Conservation (phyloP, 2,329 filamentous ascomycete species). For the Talaromyces verruculosus region DNA sequence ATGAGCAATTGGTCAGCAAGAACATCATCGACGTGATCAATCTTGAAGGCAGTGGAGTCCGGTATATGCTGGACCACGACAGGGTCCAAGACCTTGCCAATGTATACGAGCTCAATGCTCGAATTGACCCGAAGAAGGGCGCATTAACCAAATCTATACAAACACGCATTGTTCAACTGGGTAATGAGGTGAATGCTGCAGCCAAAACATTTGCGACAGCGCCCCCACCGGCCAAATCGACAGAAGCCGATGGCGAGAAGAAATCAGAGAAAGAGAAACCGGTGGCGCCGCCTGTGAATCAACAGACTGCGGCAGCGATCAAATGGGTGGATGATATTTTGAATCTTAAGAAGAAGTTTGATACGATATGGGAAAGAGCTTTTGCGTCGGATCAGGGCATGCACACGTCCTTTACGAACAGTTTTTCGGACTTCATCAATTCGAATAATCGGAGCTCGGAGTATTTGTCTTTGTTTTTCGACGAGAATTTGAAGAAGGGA, state of each 20-base stretch:
- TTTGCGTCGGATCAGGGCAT: constrained; percentile 75
- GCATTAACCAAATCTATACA: constrained; percentile 71
- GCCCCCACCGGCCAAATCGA: constrained; percentile 48
- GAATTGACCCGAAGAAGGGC: constrained; percentile 72
- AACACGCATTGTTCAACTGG: constrained; percentile 73
- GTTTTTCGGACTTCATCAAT: constrained; percentile 93
- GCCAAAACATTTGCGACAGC: constrained; percentile 57
- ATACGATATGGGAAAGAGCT: constrained; percentile 70
- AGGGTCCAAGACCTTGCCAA: constrained; percentile 74
- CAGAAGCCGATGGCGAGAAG: constrained; percentile 53
- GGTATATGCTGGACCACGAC: constrained; percentile 90
- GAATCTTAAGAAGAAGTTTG: constrained; percentile 82
- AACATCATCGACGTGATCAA: constrained; percentile 80
- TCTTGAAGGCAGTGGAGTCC: constrained; percentile 80
- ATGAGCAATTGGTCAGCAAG: constrained; percentile 73
- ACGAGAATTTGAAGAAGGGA: constrained; percentile 91
- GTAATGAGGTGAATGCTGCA: constrained; percentile 74
- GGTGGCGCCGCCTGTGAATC: constrained; percentile 56
- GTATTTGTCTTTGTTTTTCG: constrained; percentile 93
- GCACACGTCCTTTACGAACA: constrained; percentile 78
- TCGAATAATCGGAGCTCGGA: constrained; percentile 81
- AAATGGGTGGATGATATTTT: constrained; percentile 95
- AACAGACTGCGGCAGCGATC: constrained; percentile 82
- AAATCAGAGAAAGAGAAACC: constrained; percentile 47
- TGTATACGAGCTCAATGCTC: constrained; percentile 73